These are phyloP conservation scores for Pestalotiopsis sp. DNA, from an alignment of 2,329 filamentous ascomycete species.

Conservation along the genomic window DNA sequence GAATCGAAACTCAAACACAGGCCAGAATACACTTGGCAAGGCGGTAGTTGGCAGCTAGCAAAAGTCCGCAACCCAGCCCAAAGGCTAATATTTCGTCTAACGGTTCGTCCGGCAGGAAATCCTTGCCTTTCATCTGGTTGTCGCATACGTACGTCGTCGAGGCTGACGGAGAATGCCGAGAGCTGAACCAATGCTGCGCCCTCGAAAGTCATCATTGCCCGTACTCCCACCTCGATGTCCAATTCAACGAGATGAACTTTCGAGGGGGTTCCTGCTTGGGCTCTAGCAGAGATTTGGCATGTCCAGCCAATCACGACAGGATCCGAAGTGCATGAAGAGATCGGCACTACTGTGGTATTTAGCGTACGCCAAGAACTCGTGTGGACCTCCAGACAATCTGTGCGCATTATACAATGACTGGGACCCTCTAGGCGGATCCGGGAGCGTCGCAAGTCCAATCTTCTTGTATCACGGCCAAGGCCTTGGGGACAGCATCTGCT, in stretches of 20 bases:
- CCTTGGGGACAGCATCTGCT: too few relatives aligned
- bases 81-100: neutral
- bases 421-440: neutral
- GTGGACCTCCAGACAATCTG: neutral
- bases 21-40: neutral
- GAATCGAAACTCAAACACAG: too few relatives aligned
- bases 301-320: neutral
- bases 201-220: neutral
- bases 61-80: neutral
- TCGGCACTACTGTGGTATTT: neutral
- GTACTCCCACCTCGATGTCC: neutral
- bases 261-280: neutral
- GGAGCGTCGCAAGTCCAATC: neutral
- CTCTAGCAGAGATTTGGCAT: neutral
- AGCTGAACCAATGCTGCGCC: neutral
- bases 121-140: neutral
- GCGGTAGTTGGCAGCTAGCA: neutral
- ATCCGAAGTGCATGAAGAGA: neutral
- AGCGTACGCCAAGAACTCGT: neutral
- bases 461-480: neutral
- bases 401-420: neutral
- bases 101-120: neutral
- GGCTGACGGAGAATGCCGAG: neutral
- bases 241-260: neutral
- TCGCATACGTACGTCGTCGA: neutral